phyloP scores from a whole-genome alignment of 2,329 filamentous ascomycete species.

The Tolypocladium tropicale region DNA sequence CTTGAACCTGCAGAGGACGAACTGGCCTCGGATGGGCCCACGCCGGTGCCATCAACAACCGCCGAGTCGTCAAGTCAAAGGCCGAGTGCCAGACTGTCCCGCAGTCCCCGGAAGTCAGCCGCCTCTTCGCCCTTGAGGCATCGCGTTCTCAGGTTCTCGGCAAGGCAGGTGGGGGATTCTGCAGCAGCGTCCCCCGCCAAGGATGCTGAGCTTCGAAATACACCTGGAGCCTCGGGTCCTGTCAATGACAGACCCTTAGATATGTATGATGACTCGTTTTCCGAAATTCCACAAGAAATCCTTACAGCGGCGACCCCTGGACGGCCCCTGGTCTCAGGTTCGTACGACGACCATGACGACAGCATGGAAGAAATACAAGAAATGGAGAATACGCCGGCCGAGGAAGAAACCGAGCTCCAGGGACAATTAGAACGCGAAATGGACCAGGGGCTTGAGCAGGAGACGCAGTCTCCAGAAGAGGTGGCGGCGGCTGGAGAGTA shows the following conservation, averaged over 20 bases:
- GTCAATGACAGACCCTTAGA: slow-evolving; percentile 19
- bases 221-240: slow-evolving; percentile 3
- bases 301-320: slow-evolving; percentile 38
- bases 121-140: slow-evolving; percentile 20
- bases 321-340: slow-evolving; percentile 8
- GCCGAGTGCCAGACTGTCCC: slow-evolving; percentile 17
- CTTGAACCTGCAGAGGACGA: slow-evolving; percentile 1
- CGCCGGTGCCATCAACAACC: slow-evolving; percentile 9
- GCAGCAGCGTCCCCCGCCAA: background rate
- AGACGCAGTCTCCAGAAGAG: slow-evolving; percentile 3
- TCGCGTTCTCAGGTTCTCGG: slow-evolving; percentile 21
- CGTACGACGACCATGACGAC: slow-evolving; percentile 5
- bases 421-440: background rate
- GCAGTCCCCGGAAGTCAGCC: slow-evolving; percentile 23
- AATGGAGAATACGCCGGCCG: slow-evolving; percentile 3
- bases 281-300: slow-evolving; percentile 41
- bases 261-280: slow-evolving; percentile 45
- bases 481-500: slow-evolving; percentile 2
- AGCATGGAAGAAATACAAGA: background rate
- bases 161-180: slow-evolving; percentile 11
- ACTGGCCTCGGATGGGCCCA: slow-evolving; percentile 5
- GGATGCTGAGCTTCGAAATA: background rate
- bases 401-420: slow-evolving; percentile 4
- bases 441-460: background rate
- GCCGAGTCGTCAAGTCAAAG: slow-evolving; percentile 12